Percentiles rank a stretch among this genome's conserved stretches.
Conservation (phyloP, 2,329 filamentous ascomycete species). For the Trichophaea hybrida region DNA sequence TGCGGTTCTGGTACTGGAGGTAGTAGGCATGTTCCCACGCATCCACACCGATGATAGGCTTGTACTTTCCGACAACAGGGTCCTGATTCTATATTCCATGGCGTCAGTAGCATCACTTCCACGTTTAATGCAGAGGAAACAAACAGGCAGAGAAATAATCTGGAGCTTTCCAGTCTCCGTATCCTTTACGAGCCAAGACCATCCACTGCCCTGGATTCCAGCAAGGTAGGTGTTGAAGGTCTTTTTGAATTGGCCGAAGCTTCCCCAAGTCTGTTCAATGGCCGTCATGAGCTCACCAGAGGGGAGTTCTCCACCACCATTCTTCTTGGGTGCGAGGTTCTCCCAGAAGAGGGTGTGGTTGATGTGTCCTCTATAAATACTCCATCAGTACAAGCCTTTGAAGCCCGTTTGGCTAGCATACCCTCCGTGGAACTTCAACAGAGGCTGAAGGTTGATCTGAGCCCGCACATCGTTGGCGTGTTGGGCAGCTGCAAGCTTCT, state of each 20-base stretch:
- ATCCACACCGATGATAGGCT: slow-evolving; percentile 75
- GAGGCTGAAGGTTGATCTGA: slow-evolving; percentile 42
- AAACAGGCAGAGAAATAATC: slow-evolving; percentile 53
- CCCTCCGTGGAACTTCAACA: slow-evolving; percentile 52
- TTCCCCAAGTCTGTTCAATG: slow-evolving; percentile 35
- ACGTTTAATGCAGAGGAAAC: slow-evolving; percentile 21
- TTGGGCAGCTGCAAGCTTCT: slow-evolving; percentile 50
- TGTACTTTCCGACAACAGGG: slow-evolving; percentile 68
- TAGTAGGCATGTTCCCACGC: slow-evolving; percentile 38
- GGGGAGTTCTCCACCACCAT: slow-evolving; percentile 49
- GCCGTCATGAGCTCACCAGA: slow-evolving; percentile 36
- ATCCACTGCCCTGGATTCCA: slow-evolving; percentile 46
- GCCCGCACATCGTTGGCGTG: slow-evolving; percentile 39
- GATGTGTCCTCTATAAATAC: slow-evolving; percentile 40
- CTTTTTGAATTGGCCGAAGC: slow-evolving; percentile 41
- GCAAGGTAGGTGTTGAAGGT: slow-evolving; percentile 46
- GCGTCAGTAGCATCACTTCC: background rate
- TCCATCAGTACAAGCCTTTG: background rate
- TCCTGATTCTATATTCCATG: slow-evolving; percentile 55
- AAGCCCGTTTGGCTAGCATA: slow-evolving; percentile 18
- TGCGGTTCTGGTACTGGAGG: slow-evolving; percentile 91
- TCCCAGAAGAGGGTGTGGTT: slow-evolving; percentile 58
- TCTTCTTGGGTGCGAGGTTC: slow-evolving; percentile 51
- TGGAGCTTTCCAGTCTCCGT: slow-evolving; percentile 41
- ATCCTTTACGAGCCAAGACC: slow-evolving; percentile 45